A percentile compares a stretch with the other conserved stretches of the same genome.
Conservation (phyloP, 2,329 filamentous ascomycete genomes). For the Claviceps capensis region DNA sequence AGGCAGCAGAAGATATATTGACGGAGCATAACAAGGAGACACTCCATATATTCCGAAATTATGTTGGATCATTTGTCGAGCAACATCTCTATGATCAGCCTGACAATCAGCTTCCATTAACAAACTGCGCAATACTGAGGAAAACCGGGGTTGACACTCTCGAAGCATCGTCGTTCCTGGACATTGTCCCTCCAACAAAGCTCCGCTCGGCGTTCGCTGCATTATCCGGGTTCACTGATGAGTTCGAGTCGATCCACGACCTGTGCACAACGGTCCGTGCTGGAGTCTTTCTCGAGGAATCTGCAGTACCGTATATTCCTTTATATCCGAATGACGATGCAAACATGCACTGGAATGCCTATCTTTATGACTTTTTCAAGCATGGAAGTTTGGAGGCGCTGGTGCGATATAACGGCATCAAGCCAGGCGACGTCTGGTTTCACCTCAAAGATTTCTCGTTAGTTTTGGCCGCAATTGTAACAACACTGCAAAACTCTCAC, state of each 20-base stretch:
- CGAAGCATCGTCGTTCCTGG: constrained; percentile 1
- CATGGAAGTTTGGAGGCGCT: constrained; percentile 52
- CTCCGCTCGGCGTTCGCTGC: constrained; percentile 57
- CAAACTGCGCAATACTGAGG: not conserved
- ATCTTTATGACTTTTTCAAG: constrained; percentile 65
- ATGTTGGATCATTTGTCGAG: constrained; percentile 54
- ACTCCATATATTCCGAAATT: constrained; percentile 50
- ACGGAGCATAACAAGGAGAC: constrained; percentile 51
- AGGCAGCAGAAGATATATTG: constrained; percentile 39
- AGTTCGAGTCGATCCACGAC: constrained; percentile 51
- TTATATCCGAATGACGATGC: constrained; percentile 42
- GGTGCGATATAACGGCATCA: constrained; percentile 51
- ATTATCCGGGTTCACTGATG: constrained; percentile 53
- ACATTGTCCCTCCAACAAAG: constrained; percentile 24
- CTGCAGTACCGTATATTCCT: constrained; percentile 55
- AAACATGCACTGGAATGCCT: constrained; percentile 44
- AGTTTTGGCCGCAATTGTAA: not conserved
- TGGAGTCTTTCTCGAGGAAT: constrained; percentile 62
- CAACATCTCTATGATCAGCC: constrained; percentile 42
- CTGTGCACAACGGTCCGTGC: constrained; percentile 51
- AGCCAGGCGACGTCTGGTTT: constrained; percentile 22
- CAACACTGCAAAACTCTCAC: not conserved
- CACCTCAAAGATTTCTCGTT: not conserved
- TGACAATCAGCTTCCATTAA: not conserved
- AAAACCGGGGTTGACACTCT: not conserved